Evolutionary conservation across 2,329 filamentous ascomycete genomes (phyloP).

Genomic region (Orbilia blumenaviensis): DNA sequence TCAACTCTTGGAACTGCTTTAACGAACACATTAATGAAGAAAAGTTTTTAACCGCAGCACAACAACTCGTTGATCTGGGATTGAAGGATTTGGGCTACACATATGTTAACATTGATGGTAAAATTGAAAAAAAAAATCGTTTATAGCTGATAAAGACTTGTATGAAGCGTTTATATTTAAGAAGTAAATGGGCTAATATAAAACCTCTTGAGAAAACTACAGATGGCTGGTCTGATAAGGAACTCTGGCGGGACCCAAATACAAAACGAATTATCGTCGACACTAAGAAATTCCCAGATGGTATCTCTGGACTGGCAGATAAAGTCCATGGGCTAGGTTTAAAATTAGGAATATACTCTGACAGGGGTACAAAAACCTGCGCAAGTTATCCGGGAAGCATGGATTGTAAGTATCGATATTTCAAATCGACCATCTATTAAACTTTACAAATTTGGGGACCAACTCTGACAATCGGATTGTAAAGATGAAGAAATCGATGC

Average conservation of each 20-base stretch:
- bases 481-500: conserved; percentile 48
- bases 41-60: conserved; percentile 64
- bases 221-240: conserved; percentile 69
- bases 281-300: conserved; percentile 67
- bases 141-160: background rate
- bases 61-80: conserved; percentile 65
- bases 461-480: background rate
- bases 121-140: background rate
- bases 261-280: conserved; percentile 65
- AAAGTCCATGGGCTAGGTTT: conserved; percentile 68
- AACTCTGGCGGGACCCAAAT: conserved; percentile 61
- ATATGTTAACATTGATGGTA: conserved; percentile 66
- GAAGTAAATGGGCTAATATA: background rate
- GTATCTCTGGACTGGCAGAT: conserved; percentile 67
- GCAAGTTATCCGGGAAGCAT: conserved; percentile 69
- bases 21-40: conserved; percentile 66
- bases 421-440: too few species aligned
- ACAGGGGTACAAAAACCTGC: conserved; percentile 67
- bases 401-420: conserved; percentile 64
- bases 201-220: conserved; percentile 13
- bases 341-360: conserved; percentile 72
- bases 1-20: conserved; percentile 68
- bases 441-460: too few species aligned
- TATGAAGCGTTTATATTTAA: too few species aligned
- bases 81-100: conserved; percentile 68